Conservation (phyloP, 1,139 yeast species). For the Sugiyamaella japonica region DNA sequence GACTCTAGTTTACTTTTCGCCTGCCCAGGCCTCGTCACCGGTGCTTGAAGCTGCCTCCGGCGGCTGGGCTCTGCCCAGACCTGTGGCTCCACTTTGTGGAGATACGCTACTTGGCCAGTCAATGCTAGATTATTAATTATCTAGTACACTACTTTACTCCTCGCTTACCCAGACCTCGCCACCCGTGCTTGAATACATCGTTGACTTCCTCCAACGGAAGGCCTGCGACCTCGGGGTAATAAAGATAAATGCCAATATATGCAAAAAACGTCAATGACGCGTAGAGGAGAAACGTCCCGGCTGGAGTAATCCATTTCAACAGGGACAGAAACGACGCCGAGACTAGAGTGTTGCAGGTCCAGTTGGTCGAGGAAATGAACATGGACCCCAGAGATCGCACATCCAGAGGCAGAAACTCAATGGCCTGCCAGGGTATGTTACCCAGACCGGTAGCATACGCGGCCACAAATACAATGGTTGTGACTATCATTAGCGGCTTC, state of each 20-base stretch:
- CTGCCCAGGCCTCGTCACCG: too few relatives aligned
- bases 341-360: slow-evolving; percentile 47
- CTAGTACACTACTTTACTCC: neutral
- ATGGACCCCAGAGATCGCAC: slow-evolving; percentile 49
- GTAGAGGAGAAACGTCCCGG: slow-evolving; percentile 44
- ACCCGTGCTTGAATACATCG: slow-evolving; percentile 37
- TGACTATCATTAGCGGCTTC: slow-evolving; percentile 30
- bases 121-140: too few relatives aligned
- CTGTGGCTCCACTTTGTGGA: too few relatives aligned
- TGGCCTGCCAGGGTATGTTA: slow-evolving; percentile 51
- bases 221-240: slow-evolving; percentile 53
- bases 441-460: slow-evolving; percentile 51
- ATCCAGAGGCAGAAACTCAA: slow-evolving; percentile 48
- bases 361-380: slow-evolving; percentile 47
- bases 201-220: slow-evolving; percentile 48
- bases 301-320: slow-evolving; percentile 38
- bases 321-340: slow-evolving; percentile 46
- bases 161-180: slow-evolving; percentile 12
- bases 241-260: slow-evolving; percentile 46
- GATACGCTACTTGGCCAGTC: too few relatives aligned
- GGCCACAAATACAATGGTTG: slow-evolving; percentile 47
- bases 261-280: slow-evolving; percentile 42
- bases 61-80: too few relatives aligned
- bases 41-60: too few relatives aligned
- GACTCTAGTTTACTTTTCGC: too few relatives aligned